Evolutionary conservation across 495 filamentous ascomycete genomes (phyloP), one percentile per base, ranked within the genome.

Genomic region (Aspergillus carlsbadensis): DNA sequence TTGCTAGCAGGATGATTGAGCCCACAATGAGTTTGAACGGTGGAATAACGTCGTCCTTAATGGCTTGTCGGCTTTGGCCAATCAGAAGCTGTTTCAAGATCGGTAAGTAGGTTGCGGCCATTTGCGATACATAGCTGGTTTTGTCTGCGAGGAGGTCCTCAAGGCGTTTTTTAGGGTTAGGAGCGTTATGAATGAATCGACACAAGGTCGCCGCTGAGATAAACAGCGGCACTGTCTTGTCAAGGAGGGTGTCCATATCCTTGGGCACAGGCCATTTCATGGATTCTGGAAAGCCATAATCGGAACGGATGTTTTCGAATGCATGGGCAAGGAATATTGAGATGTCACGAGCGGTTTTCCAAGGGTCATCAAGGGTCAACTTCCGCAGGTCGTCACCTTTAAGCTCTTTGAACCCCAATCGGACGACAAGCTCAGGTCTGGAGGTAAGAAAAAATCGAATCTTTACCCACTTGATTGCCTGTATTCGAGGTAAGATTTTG

Each of bases 231-330:
- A 66, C 42, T 3, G 61, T 35, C 22, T 61, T 59, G 18, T 13
- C 34, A 7, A 65, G 52, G 11, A 70, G 35, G 1, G 49, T 34
- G 21, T 57, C 29, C 3, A 62, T 58, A 10, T 10, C 36, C 0
- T 54, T 17, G 17, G 64, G 18, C 10, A 66, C 62, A 3, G 78
- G 79, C 79, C 77, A 82, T 24, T 60, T 45, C 7, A 29, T 3
- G 5, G 48, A 11, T n/a, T n/a, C n/a, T n/a, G n/a, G n/a, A 14
- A 67, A 10, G 1, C 34, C 29, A 14, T 24, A 35, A 0, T 65
- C 36, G 1, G 18, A 2, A 5, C 54, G 26, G 8, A 41, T 20
- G 68, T 67, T 31, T 58, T 37, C 3, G 47, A 10, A 46, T 71
- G 35, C 24, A 2, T 64, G n/a, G 21, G 54, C 14, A 0, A 72